Conservation (phyloP, 2,329 filamentous ascomycete species). For the Penicillium sp. region DNA sequence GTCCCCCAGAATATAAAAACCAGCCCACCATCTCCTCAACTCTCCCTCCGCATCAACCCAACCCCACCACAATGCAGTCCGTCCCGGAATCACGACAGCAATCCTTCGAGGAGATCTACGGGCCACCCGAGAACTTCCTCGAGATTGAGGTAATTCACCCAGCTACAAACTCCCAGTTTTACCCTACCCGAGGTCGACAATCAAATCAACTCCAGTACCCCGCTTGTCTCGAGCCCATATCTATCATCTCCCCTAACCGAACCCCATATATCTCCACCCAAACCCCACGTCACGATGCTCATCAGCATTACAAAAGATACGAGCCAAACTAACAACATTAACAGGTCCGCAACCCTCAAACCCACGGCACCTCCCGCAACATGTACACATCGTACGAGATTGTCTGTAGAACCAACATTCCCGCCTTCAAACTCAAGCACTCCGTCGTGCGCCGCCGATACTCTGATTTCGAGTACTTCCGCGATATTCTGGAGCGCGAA, state of each 20-base stretch:
- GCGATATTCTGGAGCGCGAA: slow-evolving; percentile 95
- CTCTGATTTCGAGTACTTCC: slow-evolving; percentile 98
- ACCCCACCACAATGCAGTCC: slow-evolving; percentile 53
- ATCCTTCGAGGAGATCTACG: slow-evolving; percentile 98
- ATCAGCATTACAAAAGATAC: background rate
- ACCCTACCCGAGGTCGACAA: background rate
- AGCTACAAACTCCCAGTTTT: background rate
- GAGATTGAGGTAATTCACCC: slow-evolving; percentile 76
- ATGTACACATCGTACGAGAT: slow-evolving; percentile 99
- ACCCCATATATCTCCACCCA: background rate
- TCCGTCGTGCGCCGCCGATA: slow-evolving; percentile 88
- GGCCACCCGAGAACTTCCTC: slow-evolving; percentile 95
- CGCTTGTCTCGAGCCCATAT: slow-evolving; percentile 5
- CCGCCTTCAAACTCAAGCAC: slow-evolving; percentile 92
- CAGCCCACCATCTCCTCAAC: background rate
- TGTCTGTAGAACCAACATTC: slow-evolving; percentile 95
- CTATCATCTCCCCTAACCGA: slow-evolving; percentile 7
- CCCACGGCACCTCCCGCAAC: slow-evolving; percentile 85
- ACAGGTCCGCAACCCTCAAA: slow-evolving; percentile 83
- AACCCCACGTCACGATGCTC: background rate
- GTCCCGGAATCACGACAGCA: slow-evolving; percentile 72
- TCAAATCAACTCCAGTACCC: background rate
- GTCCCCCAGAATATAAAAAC: background rate
- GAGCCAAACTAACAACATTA: background rate
- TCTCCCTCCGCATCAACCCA: background rate